Base-by-base conservation (phyloP, 2,329 filamentous ascomycete genomes). In the Sclerotinia spermophila region DNA sequence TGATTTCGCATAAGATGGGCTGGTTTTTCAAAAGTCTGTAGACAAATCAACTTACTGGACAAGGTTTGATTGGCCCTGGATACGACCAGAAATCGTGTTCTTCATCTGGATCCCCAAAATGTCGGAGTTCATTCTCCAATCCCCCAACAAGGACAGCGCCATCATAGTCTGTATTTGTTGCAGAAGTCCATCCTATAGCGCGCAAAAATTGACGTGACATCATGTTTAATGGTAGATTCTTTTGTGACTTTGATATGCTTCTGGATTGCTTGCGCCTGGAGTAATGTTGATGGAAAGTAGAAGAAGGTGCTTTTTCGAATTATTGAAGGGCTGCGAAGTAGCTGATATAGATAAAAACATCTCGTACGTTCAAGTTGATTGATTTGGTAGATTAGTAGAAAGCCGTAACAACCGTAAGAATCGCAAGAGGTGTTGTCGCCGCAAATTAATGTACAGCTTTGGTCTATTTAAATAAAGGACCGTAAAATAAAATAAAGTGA, bases 91-190 rank as follows among this genome's bases (percentile, higher is more conserved):
- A 53, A 24, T 66, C 62, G 51, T 51, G 33, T 24, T 66, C 62
- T 53, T 66, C 62, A 33, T 66, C 62, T 7, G 62, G 62, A 27
- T 66, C 62, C 5, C 33, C 62, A 30, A 66, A 66, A 53, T 66
- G 62, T 5, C 62, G 35, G 27, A 66, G 62, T 42, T 53, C 62
- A 24, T 66, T 66, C 5, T 66, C 62, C 10, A 66, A 40, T 24
- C 62, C 62, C 2, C 62, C 62, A 27, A 66, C 62, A 53, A 66
- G 62, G 0, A 66, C 62, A 21, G 62, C 62, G 62, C 62, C 62
- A 24, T 66, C 62, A 5, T 66, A 66, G 48, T 66, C 62, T 19
- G 62, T 55, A 42, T 66, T 53, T 40, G 3, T 30, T 38, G 40
- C 33, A 17, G 15, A 19, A 5, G 17, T 45, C 62, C 62, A 66